Evolutionary conservation across 208 protist genomes (phyloP), one percentile per base, ranked within the genome.

Genomic region (Blechomonas ayalai): DNA sequence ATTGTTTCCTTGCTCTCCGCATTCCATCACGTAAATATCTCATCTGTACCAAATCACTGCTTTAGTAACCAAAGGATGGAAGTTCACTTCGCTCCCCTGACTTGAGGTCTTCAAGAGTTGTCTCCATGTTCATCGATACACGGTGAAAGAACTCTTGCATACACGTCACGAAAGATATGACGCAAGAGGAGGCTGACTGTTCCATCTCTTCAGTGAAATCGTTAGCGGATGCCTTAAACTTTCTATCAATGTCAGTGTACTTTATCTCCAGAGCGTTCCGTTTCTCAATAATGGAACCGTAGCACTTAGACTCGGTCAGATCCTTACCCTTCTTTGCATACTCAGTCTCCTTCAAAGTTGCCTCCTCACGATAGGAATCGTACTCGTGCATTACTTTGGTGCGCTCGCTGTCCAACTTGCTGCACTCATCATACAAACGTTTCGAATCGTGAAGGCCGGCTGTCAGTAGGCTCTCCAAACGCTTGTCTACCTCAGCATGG

Each of bases 311-410:
- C 24, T 50, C 58, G 5, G 51, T 62, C 13, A 79, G 45, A 19
- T 73, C 56, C 36, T 82, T 86, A 2, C 52, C 55, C 41, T 81
- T 80, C 9, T 73, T 66, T 16, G 40, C 25, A 51, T 82, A 79
- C 40, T 75, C 54, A 2, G 27, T 29, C 26, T 81, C 68, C 33
- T 76, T 76, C 32, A 82, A 74, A 9, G 23, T 5, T 22, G 79
- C 73, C 29, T 73, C 47, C 8, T 68, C 46, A 39, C 72, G 56
- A 52, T 85, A 75, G 4, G 65, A 37, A 56, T 81, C 69, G 43
- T 74, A 85, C 53, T 81, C 55, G 20, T 62, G 40, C 63, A 76
- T 72, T 20, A 62, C 4, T 36, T 67, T 75, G 27, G 47, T 63
- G 33, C 76, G 58, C 25, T 68, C 54, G n/a, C 29, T 34, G 15